Conservation (phyloP, 1,284 basidiomycete genomes). For the Fistulina hepatica region DNA sequence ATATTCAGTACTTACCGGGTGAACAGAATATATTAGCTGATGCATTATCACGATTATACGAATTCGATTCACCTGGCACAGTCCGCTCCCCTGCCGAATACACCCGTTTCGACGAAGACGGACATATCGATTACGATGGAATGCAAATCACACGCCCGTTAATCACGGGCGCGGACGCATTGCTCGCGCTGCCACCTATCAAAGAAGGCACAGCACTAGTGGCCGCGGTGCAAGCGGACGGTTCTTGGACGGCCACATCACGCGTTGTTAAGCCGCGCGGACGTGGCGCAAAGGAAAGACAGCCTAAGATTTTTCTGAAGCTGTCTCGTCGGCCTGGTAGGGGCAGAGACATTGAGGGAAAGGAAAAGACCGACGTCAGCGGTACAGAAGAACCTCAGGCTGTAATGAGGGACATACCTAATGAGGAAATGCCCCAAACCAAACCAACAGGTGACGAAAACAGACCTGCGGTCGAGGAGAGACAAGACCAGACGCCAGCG, state of each 20-base stretch:
- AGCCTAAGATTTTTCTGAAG: no score
- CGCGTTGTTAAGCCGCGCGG: no score
- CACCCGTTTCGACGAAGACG: background rate
- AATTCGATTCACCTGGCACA: conserved; percentile 16
- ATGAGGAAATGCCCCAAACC: background rate
- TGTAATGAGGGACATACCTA: background rate
- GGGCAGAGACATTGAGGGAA: no score
- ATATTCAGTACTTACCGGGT: conserved; percentile 14
- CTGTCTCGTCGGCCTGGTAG: no score
- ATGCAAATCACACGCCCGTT: conserved; percentile 1
- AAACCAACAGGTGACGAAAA: background rate
- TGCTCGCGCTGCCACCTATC: background rate
- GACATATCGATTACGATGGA: background rate
- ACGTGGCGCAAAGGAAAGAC: no score
- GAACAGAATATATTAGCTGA: conserved; percentile 14
- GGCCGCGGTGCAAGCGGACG: background rate
- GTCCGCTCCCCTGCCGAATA: conserved; percentile 13
- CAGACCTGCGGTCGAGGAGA: background rate
- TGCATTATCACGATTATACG: conserved; percentile 15
- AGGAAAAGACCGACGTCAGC: no score
- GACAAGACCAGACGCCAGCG: no score
- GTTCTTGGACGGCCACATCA: background rate
- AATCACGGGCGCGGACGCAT: background rate
- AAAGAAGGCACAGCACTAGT: background rate
- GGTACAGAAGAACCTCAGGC: no score